phyloP scores from a whole-genome alignment of 148 eudicot species.

The Cornus kousa region DNA sequence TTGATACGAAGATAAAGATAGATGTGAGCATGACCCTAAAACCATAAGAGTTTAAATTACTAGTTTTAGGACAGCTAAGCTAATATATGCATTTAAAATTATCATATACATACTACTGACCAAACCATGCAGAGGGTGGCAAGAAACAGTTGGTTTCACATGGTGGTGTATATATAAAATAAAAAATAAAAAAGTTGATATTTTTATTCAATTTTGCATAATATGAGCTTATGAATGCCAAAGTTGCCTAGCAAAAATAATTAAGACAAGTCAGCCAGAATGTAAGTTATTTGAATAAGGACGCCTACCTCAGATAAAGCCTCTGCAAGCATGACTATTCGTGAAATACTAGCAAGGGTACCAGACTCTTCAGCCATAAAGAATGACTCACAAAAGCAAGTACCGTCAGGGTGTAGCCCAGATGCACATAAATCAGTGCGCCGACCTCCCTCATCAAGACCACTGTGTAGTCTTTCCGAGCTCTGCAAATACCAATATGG shows the following conservation, averaged over 20 bases:
- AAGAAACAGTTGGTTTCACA: too few species aligned
- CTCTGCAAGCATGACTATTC: slow-evolving; percentile 59
- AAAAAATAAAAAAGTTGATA: not conserved
- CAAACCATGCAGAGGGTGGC: too few species aligned
- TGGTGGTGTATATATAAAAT: too few species aligned
- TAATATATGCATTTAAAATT: too few species aligned
- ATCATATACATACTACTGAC: too few species aligned
- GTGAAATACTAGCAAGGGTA: slow-evolving; percentile 48
- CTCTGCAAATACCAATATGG: slow-evolving; percentile 24
- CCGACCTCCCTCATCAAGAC: slow-evolving; percentile 30
- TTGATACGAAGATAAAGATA: not conserved
- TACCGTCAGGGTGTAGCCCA: slow-evolving; percentile 55
- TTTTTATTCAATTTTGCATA: not conserved
- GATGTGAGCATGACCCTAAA: not conserved
- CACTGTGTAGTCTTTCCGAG: slow-evolving; percentile 41
- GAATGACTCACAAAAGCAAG: slow-evolving; percentile 42
- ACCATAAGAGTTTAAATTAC: not conserved
- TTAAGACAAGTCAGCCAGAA: not conserved
- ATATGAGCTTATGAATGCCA: not conserved
- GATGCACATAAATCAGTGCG: slow-evolving; percentile 37
- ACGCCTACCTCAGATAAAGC: slow-evolving; percentile 60
- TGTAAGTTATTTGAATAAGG: not conserved
- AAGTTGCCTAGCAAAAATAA: not conserved
- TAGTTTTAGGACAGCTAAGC: too few species aligned
- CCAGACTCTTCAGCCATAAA: slow-evolving; percentile 41